phyloP scores from a whole-genome alignment of 306 rosid species.

The Prosopis cineraria region DNA sequence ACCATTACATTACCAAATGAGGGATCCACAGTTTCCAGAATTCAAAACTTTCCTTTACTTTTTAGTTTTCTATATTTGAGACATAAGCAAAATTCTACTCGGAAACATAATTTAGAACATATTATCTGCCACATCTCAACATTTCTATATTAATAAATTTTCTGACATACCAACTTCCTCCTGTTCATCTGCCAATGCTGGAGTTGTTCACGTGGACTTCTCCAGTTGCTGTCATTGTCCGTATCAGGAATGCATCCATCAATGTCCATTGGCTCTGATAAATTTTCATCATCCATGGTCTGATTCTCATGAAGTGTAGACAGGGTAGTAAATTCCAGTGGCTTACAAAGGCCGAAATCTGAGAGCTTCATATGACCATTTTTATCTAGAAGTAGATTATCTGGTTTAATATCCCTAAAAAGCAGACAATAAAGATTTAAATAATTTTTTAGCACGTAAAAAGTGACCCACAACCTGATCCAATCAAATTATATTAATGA shows the following conservation, averaged over 20 bases:
- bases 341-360: slow-evolving; percentile 98
- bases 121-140: slow-evolving; percentile 20
- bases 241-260: slow-evolving; percentile 38
- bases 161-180: slow-evolving; percentile 84
- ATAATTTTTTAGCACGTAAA: slow-evolving; percentile 30
- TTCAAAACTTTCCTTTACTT: not conserved
- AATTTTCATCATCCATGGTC: slow-evolving; percentile 74
- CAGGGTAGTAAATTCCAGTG: slow-evolving; percentile 86
- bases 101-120: slow-evolving; percentile 17
- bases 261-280: slow-evolving; percentile 88
- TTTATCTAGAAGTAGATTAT: slow-evolving; percentile 92
- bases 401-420: slow-evolving; percentile 97
- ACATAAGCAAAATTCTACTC: not conserved
- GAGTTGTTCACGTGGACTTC: slow-evolving; percentile 90
- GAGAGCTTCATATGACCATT: slow-evolving; percentile 99
- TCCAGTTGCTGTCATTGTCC: slow-evolving; percentile 67
- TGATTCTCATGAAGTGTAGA: slow-evolving; percentile 92
- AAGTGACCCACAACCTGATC: slow-evolving; percentile 8
- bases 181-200: slow-evolving; percentile 99
- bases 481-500: slow-evolving; percentile 22
- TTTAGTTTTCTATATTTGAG: not conserved
- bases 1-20: not conserved
- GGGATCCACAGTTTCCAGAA: not conserved
- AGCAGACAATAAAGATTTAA: slow-evolving; percentile 32
- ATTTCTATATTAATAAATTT: slow-evolving; percentile 32